These are phyloP conservation scores for Raffaelea arxii DNA, from an alignment of 2,329 filamentous ascomycete genomes.

Conservation along the genomic window DNA sequence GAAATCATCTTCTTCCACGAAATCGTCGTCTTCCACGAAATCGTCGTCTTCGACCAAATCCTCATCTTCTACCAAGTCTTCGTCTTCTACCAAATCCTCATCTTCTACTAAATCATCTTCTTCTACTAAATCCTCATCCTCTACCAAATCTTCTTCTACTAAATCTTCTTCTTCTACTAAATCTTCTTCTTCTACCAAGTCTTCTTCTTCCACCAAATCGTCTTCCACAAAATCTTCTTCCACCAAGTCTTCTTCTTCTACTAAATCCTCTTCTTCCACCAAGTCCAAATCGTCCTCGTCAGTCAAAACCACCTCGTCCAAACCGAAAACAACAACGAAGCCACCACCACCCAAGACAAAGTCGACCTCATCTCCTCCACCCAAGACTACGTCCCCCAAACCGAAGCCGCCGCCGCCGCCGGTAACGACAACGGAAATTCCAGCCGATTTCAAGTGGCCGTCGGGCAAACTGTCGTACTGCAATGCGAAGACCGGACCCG, in stretches of 20 bases:
- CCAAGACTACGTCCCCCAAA: background rate
- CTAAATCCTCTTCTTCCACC: no score
- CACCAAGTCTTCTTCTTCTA: background rate
- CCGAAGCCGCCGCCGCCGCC: background rate
- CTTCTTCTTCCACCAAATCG: background rate
- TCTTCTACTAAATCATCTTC: background rate
- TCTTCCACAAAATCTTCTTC: background rate
- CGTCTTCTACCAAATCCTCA: background rate
- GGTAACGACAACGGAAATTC: background rate
- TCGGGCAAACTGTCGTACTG: no score
- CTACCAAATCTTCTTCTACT: background rate
- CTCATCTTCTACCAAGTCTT: background rate
- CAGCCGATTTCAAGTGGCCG: no score
- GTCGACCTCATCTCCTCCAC: no score
- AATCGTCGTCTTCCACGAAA: background rate
- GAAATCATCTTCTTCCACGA: background rate
- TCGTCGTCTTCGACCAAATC: background rate
- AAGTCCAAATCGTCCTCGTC: no score
- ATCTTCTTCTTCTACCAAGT: background rate
- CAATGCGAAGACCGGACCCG: no score
- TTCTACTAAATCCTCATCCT: no score
- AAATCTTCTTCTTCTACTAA: no score
- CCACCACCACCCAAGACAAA: no score
- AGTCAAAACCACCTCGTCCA: no score
- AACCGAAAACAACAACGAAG: no score